These are phyloP conservation scores for Xylariaceae sp. DNA, from an alignment of 2,329 filamentous ascomycete genomes.

Conservation along the genomic window DNA sequence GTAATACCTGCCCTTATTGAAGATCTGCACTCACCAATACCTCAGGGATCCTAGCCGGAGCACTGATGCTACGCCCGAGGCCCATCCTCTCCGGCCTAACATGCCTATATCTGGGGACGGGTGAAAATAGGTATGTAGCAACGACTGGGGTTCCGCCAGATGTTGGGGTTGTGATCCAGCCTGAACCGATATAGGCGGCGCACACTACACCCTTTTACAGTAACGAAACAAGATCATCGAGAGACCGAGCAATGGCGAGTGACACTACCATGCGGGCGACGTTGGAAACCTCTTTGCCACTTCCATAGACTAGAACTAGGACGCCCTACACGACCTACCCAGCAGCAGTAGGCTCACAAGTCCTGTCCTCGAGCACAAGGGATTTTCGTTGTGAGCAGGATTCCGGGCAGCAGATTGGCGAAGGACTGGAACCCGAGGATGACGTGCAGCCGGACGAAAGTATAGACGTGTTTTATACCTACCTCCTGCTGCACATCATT, in stretches of 20 bases:
- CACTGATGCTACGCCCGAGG: not conserved
- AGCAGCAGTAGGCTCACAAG: conserved; percentile 1
- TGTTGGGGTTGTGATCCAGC: not conserved
- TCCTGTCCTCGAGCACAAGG: not conserved
- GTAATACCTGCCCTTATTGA: not conserved
- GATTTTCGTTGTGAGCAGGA: not conserved
- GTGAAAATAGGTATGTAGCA: not conserved
- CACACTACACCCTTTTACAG: not conserved
- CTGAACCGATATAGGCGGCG: not conserved
- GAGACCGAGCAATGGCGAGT: too few relatives aligned
- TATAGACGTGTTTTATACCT: not conserved
- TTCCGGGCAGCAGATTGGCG: not conserved
- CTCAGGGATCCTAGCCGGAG: too few relatives aligned
- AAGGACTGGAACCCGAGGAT: not conserved
- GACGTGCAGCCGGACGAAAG: not conserved
- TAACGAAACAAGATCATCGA: too few relatives aligned
- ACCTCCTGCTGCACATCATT: not conserved
- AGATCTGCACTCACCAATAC: too few relatives aligned
- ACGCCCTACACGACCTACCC: not conserved
- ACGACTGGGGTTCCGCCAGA: not conserved
- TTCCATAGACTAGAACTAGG: not conserved
- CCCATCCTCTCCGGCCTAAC: not conserved
- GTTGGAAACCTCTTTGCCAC: too few relatives aligned
- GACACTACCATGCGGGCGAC: not conserved
- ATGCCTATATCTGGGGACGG: not conserved